phyloP scores from a whole-genome alignment of 2,329 filamentous ascomycete genomes.

The Phialophora chinensis region DNA sequence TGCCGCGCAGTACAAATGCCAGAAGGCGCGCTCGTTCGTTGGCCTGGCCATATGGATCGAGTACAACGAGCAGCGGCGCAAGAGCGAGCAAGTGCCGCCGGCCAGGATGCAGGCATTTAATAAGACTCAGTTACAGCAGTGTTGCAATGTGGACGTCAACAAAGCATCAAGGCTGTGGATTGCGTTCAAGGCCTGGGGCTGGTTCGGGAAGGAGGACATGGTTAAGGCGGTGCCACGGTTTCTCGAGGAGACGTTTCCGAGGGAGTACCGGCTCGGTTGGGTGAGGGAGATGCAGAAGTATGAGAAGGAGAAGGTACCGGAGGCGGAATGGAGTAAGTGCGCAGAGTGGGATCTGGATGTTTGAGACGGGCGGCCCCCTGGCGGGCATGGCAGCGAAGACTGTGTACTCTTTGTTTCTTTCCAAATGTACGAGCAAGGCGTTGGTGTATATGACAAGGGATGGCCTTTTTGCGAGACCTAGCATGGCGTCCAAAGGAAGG shows the following conservation, averaged over 20 bases:
- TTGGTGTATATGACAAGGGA: not conserved
- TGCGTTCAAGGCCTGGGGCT: slow-evolving; percentile 21
- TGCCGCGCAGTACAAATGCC: slow-evolving; percentile 27
- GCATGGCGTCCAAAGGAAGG: not conserved
- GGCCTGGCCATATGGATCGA: slow-evolving; percentile 26
- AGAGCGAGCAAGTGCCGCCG: not conserved
- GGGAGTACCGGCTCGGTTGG: not conserved
- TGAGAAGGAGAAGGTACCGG: not conserved
- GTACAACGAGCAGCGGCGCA: slow-evolving; percentile 12
- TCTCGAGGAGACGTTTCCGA: not conserved
- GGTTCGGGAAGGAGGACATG: slow-evolving; percentile 18
- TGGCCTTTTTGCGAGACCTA: not conserved
- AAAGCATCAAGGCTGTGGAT: slow-evolving; percentile 21
- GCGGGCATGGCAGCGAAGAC: not conserved
- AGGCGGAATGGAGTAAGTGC: not conserved
- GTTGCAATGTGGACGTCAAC: slow-evolving; percentile 30
- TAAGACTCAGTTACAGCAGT: slow-evolving; percentile 22
- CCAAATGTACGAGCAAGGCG: not conserved
- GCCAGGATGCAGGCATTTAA: slow-evolving; percentile 19
- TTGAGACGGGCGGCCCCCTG: not conserved
- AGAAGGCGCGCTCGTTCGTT: slow-evolving; percentile 30
- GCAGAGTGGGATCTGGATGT: not conserved
- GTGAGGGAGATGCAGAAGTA: not conserved
- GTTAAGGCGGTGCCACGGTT: not conserved
- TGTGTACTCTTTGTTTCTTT: not conserved